phyloP scores from a whole-genome alignment of 495 filamentous ascomycete species.

The Neurospora sp. region DNA sequence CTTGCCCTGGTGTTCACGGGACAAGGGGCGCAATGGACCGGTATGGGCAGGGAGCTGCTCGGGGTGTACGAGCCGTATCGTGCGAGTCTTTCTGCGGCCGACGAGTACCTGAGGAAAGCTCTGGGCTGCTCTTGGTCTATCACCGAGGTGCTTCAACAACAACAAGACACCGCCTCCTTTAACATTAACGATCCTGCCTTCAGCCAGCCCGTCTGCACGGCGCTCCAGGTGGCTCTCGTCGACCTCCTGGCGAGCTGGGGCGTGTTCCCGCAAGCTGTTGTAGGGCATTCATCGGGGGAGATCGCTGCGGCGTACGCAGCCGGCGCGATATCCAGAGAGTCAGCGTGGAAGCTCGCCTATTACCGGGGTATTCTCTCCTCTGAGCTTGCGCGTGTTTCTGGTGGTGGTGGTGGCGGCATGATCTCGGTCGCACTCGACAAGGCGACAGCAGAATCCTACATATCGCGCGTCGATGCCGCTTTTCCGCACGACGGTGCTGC shows the following conservation, averaged over 20 bases:
- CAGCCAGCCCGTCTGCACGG: constrained; percentile 34
- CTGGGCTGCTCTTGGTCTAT: too few species aligned
- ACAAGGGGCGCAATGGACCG: constrained; percentile 29
- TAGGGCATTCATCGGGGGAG: constrained; percentile 54
- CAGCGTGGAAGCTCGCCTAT: constrained; percentile 41
- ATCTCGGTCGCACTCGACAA: constrained; percentile 12
- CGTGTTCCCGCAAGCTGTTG: constrained; percentile 33
- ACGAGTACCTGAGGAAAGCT: too few species aligned
- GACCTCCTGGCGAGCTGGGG: constrained; percentile 40
- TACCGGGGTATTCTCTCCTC: constrained; percentile 23
- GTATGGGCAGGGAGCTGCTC: constrained; percentile 33
- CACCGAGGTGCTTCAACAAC: too few species aligned
- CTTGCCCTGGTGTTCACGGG: constrained; percentile 17
- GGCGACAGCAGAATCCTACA: not conserved
- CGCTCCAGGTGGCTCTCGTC: constrained; percentile 43
- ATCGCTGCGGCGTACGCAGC: constrained; percentile 41
- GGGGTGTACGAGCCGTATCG: not conserved
- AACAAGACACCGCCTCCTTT: not conserved
- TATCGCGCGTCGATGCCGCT: not conserved
- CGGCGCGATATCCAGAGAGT: constrained; percentile 31
- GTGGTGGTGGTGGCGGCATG: constrained; percentile 25
- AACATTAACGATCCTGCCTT: constrained; percentile 11
- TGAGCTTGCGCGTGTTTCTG: constrained; percentile 1
- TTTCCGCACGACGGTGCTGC: not conserved
- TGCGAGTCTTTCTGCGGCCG: not conserved